A percentile compares a stretch with the other conserved stretches of the same genome.
These are phyloP conservation scores for Macroventuria anomochaeta DNA, from an alignment of 2,329 filamentous ascomycete species.

Conservation along the genomic window DNA sequence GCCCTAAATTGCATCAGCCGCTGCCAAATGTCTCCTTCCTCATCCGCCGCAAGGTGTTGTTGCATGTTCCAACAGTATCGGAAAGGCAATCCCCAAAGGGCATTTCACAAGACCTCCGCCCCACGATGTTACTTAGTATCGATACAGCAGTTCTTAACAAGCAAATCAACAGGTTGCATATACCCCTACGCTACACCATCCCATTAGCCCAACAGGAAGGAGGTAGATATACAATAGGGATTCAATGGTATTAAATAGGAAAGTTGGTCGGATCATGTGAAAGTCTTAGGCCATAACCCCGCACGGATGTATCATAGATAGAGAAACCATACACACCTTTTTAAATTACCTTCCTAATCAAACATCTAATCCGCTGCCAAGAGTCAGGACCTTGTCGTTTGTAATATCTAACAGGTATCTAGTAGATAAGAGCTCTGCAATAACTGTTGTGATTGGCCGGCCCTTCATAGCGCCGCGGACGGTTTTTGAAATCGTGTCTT, in stretches of 20 bases:
- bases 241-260: slow-evolving; percentile 15
- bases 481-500: neutral
- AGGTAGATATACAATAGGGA: slow-evolving; percentile 22
- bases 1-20: slow-evolving; percentile 10
- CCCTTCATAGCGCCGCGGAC: neutral
- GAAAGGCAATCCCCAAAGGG: slow-evolving; percentile 23
- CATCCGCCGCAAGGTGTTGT: slow-evolving; percentile 20
- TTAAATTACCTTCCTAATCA: slow-evolving; percentile 29
- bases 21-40: slow-evolving; percentile 24
- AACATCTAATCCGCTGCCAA: slow-evolving; percentile 24
- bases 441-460: slow-evolving; percentile 13
- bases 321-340: slow-evolving; percentile 23
- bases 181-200: slow-evolving; percentile 15
- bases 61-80: slow-evolving; percentile 17
- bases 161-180: slow-evolving; percentile 13
- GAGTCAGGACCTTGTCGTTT: slow-evolving; percentile 14
- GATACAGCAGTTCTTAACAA: slow-evolving; percentile 16
- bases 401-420: slow-evolving; percentile 11
- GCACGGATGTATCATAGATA: slow-evolving; percentile 22
- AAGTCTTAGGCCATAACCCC: slow-evolving; percentile 14
- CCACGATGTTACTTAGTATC: slow-evolving; percentile 14
- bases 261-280: slow-evolving; percentile 11
- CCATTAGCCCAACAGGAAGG: slow-evolving; percentile 28
- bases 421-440: slow-evolving; percentile 15
- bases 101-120: slow-evolving; percentile 22